Base-by-base conservation (phyloP, 2,329 filamentous ascomycete genomes). In the Pestalotiopsis sp. region DNA sequence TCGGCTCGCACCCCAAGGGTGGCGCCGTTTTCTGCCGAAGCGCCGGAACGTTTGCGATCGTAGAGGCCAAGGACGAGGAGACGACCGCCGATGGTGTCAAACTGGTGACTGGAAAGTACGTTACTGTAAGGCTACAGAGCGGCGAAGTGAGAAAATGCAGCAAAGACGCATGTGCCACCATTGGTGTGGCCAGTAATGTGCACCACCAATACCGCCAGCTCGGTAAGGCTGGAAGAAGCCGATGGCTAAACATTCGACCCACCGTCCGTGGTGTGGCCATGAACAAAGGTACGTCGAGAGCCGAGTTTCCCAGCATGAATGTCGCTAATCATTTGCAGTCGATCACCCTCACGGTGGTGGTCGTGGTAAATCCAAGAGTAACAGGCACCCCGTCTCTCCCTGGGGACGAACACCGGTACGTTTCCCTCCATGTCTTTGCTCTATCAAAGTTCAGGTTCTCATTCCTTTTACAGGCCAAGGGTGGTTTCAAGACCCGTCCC, bases 271-370 rank as follows among this genome's bases (percentile, higher is more conserved):
- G 96, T 92, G 84, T 98, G 75, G 96, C 97, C 72, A 99, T 99
- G 97, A 99, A 99, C 85, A 94, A 95, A 80, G 90, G 92, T 93
- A 83, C 78, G 87, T 64, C 20, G 7, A 27, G 7, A 31, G 20
- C 14, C 41, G 49, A 9, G 27, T 66, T 20, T 67, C 58, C 70
- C 36, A n/a, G 68, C n/a, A 45, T 31, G 27, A 20, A 11, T 20
- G 25, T 17, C 14, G 14, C 57, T 67, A 25, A 67, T 9, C 27
- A 7, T 38, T 65, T 68, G 59, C 76, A 90, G 93, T 91, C 76
- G 96, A 99, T 78, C 96, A 99, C 87, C 96, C 96, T 78, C 96
- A 99, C 81, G 96, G 96, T 89, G 96, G 96, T 92, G 96, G 96
- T 83, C 90, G 97, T 87, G 96, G 96, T 85, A 99, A 99, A 85